Conservation (phyloP, 805 yeast species). For the Saccharomycopsis sp. region DNA sequence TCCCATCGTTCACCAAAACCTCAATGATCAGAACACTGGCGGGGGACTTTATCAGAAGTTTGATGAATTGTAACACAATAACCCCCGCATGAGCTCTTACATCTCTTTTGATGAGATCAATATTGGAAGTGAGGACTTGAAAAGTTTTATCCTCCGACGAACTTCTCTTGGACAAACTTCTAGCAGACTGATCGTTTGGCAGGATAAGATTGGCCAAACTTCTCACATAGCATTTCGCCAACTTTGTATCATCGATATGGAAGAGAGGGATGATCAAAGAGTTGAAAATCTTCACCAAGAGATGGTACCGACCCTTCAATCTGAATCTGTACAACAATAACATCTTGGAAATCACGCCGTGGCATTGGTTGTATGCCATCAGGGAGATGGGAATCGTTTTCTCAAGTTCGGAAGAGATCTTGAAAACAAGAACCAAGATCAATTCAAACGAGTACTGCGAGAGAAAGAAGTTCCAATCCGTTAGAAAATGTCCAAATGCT, state of each 20-base stretch:
- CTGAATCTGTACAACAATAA: constrained; percentile 62
- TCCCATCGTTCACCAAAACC: constrained; percentile 39
- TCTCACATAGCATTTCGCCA: constrained; percentile 44
- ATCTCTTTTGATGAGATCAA: constrained; percentile 46
- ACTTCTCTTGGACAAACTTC: constrained; percentile 24
- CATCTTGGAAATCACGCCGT: constrained; percentile 49
- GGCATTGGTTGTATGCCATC: constrained; percentile 25
- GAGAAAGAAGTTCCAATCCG: constrained; percentile 9
- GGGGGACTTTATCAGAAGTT: constrained; percentile 40
- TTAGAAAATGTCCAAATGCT: constrained; percentile 1
- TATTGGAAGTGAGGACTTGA: constrained; percentile 43
- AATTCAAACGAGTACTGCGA: constrained; percentile 19
- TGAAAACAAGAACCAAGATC: constrained; percentile 3
- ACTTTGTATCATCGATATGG: neutral
- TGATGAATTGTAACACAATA: constrained; percentile 50
- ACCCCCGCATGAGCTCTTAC: constrained; percentile 57
- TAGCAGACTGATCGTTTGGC: constrained; percentile 39
- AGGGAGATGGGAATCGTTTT: no score
- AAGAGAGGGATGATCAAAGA: constrained; percentile 33
- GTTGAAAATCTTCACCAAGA: constrained; percentile 42
- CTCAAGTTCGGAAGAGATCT: neutral
- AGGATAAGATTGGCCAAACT: constrained; percentile 64
- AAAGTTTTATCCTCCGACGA: constrained; percentile 24
- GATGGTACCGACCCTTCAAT: constrained; percentile 63
- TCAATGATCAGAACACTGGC: constrained; percentile 40